phyloP scores from a whole-genome alignment of 305 asterid species.

The Euphrasia arctica region DNA sequence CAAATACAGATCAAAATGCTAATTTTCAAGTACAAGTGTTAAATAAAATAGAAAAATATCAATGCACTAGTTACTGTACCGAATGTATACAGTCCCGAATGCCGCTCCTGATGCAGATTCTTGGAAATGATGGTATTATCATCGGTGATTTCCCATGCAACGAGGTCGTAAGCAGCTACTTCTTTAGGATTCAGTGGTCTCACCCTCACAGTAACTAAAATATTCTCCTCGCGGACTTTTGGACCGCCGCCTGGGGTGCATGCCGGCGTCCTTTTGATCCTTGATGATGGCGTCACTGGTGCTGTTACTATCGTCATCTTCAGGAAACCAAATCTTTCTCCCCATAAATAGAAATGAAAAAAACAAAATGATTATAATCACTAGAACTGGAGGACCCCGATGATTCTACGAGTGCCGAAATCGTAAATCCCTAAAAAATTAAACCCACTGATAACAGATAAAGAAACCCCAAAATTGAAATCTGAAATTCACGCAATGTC shows the following conservation, averaged over 20 bases:
- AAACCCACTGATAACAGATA: background rate
- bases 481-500: background rate
- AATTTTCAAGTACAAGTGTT: background rate
- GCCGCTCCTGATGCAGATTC: constrained; percentile 77
- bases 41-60: background rate
- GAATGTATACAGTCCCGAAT: constrained; percentile 60
- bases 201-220: constrained; percentile 70
- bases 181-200: constrained; percentile 87
- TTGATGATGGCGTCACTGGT: background rate
- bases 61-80: constrained; percentile 38
- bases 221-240: background rate
- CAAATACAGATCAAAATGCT: constrained; percentile 5
- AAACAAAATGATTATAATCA: too few species aligned
- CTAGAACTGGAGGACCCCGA: too few species aligned
- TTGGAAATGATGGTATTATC: constrained; percentile 67
- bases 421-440: background rate
- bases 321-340: background rate
- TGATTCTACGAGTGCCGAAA: background rate
- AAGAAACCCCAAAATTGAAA: background rate
- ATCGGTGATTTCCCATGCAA: constrained; percentile 80
- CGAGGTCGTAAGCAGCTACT: constrained; percentile 76
- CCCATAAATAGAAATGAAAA: background rate
- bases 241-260: background rate
- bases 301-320: background rate
- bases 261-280: background rate